Evolutionary conservation across 352 stramenopile genomes (phyloP), one percentile per base, ranked within the genome.

Genomic region (Pythium volutum): DNA sequence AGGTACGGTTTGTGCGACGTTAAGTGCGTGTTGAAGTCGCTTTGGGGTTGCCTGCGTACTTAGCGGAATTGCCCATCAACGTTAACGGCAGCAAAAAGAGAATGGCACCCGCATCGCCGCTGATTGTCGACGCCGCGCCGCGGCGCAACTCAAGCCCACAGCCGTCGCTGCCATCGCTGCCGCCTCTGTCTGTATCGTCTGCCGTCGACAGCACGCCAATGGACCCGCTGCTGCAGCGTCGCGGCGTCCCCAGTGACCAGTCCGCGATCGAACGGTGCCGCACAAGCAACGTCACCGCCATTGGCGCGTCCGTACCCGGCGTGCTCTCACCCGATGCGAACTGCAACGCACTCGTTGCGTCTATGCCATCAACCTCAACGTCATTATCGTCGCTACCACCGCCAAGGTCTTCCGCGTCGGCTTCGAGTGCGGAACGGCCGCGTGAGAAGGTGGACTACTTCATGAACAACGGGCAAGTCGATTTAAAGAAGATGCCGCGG

Each of bases 191-290:
- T 9, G 22, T n/a, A 20, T 12, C 45, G 27, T 36, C 31, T 36
- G 7, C 39, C 15, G 16, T 29, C 42, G 22, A 5, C 18, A 20
- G 11, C 18, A 6, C 47, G n/a, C 9, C 29, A 27, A 27, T 26
- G 16, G 10, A 52, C 38, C 15, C 5, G 29, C 48, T 62, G 38
- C 48, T 64, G 25, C 16, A 11, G 58, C 48, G 38, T 1, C 58
- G 48, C n/a, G 38, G 46, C 22, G 27, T 64, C 18, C 16, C 34
- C 1, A 22, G 58, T 4, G 48, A 56, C 2, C 18, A 29, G 26
- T 64, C 39, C 23, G 38, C 29, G 9, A 20, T 5, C 38, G 58
- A 64, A 27, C 27, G 29, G 26, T 25, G 46, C 9, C 18, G 14
- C 8, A 14, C 1, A 2, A 16, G 22, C 34, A 51, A 57, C 38